Conservation (phyloP, 208 protist genomes). For the Leishmania mexicana region DNA sequence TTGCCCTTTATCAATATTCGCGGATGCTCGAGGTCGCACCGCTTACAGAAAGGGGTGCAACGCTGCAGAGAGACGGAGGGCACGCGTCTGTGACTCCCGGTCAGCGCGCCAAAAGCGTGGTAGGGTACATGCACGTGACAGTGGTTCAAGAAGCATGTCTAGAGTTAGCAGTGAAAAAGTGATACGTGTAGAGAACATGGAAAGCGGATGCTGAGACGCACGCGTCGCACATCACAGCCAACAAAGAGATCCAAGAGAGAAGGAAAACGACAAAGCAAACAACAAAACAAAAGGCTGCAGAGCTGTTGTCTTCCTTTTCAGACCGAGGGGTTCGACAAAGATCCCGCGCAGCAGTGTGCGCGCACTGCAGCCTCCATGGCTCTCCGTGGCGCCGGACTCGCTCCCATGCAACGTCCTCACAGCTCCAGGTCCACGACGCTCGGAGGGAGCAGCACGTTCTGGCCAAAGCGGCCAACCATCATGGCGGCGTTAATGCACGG, state of each 20-base stretch:
- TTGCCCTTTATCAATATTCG: background rate
- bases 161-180: background rate
- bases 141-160: background rate
- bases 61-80: background rate
- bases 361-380: background rate
- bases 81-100: background rate
- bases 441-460: conserved; percentile 26
- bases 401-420: conserved; percentile 10
- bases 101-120: background rate
- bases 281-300: conserved; percentile 1
- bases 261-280: background rate
- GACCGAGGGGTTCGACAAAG: background rate
- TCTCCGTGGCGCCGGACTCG: background rate
- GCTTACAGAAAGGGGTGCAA: background rate
- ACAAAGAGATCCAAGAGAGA: background rate
- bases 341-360: background rate
- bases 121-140: background rate
- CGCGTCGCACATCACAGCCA: background rate
- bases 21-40: background rate
- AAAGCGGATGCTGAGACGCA: background rate
- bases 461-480: conserved; percentile 25
- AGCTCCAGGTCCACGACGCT: conserved; percentile 58
- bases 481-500: conserved; percentile 64
- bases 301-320: background rate
- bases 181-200: background rate